Base-by-base conservation (phyloP, 495 filamentous ascomycete genomes). In the Lepraria neglecta region DNA sequence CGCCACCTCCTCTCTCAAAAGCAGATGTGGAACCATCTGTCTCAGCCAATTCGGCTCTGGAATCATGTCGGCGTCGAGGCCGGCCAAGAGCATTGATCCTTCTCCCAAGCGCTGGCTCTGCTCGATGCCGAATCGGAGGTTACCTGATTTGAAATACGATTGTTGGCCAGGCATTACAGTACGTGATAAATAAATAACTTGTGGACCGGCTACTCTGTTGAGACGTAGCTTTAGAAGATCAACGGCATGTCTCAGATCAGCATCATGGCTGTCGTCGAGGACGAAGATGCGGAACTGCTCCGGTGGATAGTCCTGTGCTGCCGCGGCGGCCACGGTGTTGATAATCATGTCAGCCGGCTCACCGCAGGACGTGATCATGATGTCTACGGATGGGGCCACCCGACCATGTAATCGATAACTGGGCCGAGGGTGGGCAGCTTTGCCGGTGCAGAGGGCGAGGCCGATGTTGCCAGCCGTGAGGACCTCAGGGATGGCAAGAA, bases 11-110 rank as follows among this genome's bases (percentile, higher is more conserved):
- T 71, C 70, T 61, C 80, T 74, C 53, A 71, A 67, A 28, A 82
- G 43, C 47, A 82, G 56, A 63, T 81, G 80, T 43, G 80, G 74
- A 33, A 81, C 61, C 6, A 77, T 60, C 6, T 74, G 72, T 14
- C 79, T 72, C 42, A 82, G 71, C 78, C 79, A 81, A 21, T 79
- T 70, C 51, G 67, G 68, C 58, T 78, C 76, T 7, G 80, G 77
- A 62, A 83, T 82, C 80, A 83, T 82, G 64, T 83, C 80, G 15
- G 78, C 78, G 64, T 83, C 80, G 44, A 82, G 64, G 7, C 73
- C 74, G 5, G 79, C 79, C 61, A 82, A 72, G 63, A 71, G 80
- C 50, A 81, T 69, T 27, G 71, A 71, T 14, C 74, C 67, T 6
- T 75, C 75, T 11, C 73, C 73, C 0, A 66, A 65, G 4, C 38